A percentile compares a stretch with the other conserved stretches of the same genome.
Conservation (phyloP, 345 rosid species). For the Boechera retrofracta region DNA sequence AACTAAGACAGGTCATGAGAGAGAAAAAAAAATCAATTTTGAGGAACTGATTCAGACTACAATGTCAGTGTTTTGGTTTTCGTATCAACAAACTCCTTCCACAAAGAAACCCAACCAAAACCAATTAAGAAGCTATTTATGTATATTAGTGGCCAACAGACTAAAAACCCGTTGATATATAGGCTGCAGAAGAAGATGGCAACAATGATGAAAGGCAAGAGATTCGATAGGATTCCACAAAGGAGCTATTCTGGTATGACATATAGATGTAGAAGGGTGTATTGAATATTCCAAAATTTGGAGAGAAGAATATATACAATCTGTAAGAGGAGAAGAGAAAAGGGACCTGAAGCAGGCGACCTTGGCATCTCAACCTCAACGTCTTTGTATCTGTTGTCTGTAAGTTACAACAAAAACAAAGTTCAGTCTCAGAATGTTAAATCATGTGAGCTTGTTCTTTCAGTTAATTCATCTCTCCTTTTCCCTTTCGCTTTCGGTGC, state of each 20-base stretch:
- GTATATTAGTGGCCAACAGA: not conserved
- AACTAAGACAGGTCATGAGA: not conserved
- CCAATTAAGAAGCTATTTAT: not conserved
- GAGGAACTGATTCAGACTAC: not conserved
- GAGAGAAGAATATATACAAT: slow-evolving; percentile 44
- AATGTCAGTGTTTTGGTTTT: slow-evolving; percentile 3
- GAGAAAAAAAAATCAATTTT: slow-evolving; percentile 49
- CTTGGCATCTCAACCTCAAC: slow-evolving; percentile 43
- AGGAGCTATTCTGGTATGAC: slow-evolving; percentile 13
- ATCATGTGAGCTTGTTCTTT: slow-evolving; percentile 35
- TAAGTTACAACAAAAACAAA: slow-evolving; percentile 40
- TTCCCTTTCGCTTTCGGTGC: slow-evolving; percentile 45
- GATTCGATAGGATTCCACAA: not conserved
- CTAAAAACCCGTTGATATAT: not conserved
- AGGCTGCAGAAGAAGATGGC: slow-evolving; percentile 10
- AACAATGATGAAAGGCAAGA: slow-evolving; percentile 14
- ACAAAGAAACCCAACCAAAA: slow-evolving; percentile 8
- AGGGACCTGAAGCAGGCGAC: slow-evolving; percentile 35
- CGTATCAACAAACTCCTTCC: not conserved
- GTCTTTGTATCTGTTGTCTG: slow-evolving; percentile 41
- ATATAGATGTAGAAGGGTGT: slow-evolving; percentile 14
- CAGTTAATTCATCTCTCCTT: slow-evolving; percentile 41
- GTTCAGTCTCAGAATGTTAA: slow-evolving; percentile 32
- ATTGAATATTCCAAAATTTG: slow-evolving; percentile 34
- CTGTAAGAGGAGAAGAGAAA: slow-evolving; percentile 33